Percentiles rank a stretch among this genome's conserved stretches.
phyloP scores from a whole-genome alignment of 2,329 filamentous ascomycete genomes.

The Ophiocordyceps camponoti-rufipedis region DNA sequence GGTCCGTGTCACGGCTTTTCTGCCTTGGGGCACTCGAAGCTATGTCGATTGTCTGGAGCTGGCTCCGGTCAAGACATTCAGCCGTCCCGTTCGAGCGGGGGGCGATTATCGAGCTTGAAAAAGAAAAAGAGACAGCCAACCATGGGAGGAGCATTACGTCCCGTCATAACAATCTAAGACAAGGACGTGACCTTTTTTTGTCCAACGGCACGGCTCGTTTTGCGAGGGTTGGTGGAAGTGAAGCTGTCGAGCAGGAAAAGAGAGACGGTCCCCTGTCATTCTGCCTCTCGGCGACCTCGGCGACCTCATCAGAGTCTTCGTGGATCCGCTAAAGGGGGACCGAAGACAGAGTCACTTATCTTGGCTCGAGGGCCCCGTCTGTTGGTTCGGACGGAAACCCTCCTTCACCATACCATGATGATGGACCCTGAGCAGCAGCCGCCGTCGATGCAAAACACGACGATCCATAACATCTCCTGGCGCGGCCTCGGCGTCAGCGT shows the following conservation, averaged over 20 bases:
- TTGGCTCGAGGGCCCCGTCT: background rate
- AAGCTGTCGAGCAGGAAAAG: background rate
- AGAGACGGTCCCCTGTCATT: background rate
- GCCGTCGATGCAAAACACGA: background rate
- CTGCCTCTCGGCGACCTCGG: background rate
- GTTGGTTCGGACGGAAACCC: background rate
- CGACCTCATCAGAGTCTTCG: background rate
- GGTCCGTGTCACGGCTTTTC: background rate
- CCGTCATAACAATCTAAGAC: background rate
- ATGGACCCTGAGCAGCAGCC: background rate
- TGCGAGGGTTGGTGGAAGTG: background rate
- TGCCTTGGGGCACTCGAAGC: background rate
- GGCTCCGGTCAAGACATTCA: background rate
- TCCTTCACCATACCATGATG: background rate
- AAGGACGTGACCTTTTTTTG: background rate
- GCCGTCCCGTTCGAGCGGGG: background rate
- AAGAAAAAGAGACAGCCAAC: background rate
- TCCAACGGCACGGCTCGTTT: background rate
- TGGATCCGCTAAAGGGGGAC: background rate
- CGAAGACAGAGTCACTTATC: background rate
- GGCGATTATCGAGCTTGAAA: background rate
- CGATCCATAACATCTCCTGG: background rate
- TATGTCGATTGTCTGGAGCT: background rate
- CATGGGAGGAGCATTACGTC: background rate
- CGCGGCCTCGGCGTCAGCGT: background rate